Evolutionary conservation across 495 filamentous ascomycete species (phyloP), one percentile per base, ranked within the genome.

Genomic region (Arthonia radiata): DNA sequence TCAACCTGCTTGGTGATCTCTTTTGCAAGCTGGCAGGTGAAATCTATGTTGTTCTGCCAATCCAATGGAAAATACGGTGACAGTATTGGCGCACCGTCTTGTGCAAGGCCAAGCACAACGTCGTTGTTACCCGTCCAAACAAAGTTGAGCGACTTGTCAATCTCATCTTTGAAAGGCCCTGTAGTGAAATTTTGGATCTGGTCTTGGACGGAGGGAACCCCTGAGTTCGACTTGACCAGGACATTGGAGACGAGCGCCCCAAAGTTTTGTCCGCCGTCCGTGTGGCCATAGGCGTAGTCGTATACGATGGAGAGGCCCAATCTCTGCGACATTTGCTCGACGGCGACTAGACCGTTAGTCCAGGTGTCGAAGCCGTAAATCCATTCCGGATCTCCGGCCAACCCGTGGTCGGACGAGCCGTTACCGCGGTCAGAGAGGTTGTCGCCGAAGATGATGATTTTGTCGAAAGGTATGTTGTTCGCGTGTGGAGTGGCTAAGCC

Each of bases 401-500:
- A 37, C 9, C 37, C 40, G 26, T 42, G 40, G 5, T 33, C 33
- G 25, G 31, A 44, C 18, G 22, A 28, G 8, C 41, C 41, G 18
- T 39, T 42, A 17, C 41, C 41, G 24, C 40, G 35, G 31, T 40
- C 37, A 23, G 30, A 39, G 17, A 44, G 26, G 19, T 44, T 36
- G 17, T 44, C 41, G n/a, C 40, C 41, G 23, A 42, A 44, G 3
- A 34, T 40, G 3, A 44, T 40, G 18, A 44, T 15, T 24, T 31
- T 17, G 21, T 31, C 35, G 36, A 49, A 57, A 25, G 60, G 52
- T 0, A 65, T 53, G 12, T 43, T 33, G 37, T 47, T 40, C 1
- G 54, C 57, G 19, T 44, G 39, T n/a, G 46, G 50, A 13, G 48
- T 33, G n/a, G n/a, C n/a, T n/a, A n/a, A n/a, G n/a, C n/a, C n/a